A percentile compares a stretch with the other conserved stretches of the same genome.
phyloP scores from a whole-genome alignment of 345 rosid genomes.

The Hibiscus mutabilis region DNA sequence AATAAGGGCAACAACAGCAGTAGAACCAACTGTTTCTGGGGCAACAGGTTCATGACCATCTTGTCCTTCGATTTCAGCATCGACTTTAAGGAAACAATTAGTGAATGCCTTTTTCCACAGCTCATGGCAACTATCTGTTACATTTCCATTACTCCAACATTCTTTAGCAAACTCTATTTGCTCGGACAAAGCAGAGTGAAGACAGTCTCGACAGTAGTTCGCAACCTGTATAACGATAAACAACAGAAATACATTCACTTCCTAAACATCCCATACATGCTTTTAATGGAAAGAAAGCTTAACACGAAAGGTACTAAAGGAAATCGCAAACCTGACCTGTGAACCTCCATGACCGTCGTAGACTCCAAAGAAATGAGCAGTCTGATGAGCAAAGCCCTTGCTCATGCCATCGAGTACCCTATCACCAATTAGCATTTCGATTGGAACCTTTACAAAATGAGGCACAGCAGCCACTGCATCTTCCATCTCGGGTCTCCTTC shows the following conservation, averaged over 20 bases:
- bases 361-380: slow-evolving; percentile 85
- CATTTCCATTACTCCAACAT: slow-evolving; percentile 30
- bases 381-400: slow-evolving; percentile 49
- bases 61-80: slow-evolving; percentile 69
- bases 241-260: slow-evolving; percentile 6
- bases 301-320: not conserved
- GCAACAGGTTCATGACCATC: slow-evolving; percentile 52
- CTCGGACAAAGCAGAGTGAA: slow-evolving; percentile 64
- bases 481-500: slow-evolving; percentile 98
- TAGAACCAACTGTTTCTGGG: slow-evolving; percentile 93
- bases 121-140: slow-evolving; percentile 53
- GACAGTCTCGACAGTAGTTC: slow-evolving; percentile 64
- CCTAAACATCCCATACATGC: not conserved
- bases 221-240: slow-evolving; percentile 58
- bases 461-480: slow-evolving; percentile 77
- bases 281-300: not conserved
- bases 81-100: slow-evolving; percentile 65
- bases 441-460: slow-evolving; percentile 53
- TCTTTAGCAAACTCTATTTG: slow-evolving; percentile 50
- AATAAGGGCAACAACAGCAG: slow-evolving; percentile 78
- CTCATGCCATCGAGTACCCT: slow-evolving; percentile 51
- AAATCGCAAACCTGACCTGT: slow-evolving; percentile 40
- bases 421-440: slow-evolving; percentile 67
- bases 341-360: slow-evolving; percentile 98
- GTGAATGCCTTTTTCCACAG: slow-evolving; percentile 74